phyloP scores from a whole-genome alignment of 1,139 yeast species.

The Pneumocystis oryctolagi region DNA sequence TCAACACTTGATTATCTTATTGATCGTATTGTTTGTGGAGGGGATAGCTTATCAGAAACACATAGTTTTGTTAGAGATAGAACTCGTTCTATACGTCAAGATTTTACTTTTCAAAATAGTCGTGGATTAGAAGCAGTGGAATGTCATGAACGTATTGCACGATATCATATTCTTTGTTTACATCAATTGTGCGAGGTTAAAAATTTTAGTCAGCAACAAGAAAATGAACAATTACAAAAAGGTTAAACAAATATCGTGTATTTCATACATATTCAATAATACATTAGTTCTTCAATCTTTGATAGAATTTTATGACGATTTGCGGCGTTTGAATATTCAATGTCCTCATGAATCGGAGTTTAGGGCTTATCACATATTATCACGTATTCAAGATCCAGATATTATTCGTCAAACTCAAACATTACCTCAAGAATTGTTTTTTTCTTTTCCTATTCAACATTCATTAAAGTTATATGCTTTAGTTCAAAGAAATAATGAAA shows the following conservation, averaged over 20 bases:
- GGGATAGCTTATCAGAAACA: conserved; percentile 45
- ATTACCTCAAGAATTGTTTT: conserved; percentile 44
- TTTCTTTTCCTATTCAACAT: conserved; percentile 45
- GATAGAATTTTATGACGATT: conserved; percentile 73
- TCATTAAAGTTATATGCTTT: conserved; percentile 58
- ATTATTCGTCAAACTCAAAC: conserved; percentile 61
- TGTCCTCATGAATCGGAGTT: conserved; percentile 88
- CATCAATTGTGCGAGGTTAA: conserved; percentile 72
- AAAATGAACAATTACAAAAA: conserved; percentile 90
- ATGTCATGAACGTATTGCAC: conserved; percentile 80
- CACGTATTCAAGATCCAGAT: conserved; percentile 75
- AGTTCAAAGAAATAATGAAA: conserved; percentile 43
- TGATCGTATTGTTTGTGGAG: conserved; percentile 9
- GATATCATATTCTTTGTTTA: conserved; percentile 68
- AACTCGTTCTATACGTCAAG: conserved; percentile 94
- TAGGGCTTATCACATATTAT: conserved; percentile 68
- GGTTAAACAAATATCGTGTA: conserved; percentile 9
- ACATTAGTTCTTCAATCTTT: conserved; percentile 59
- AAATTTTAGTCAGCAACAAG: conserved; percentile 80
- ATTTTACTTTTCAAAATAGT: conserved; percentile 87
- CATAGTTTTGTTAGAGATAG: conserved; percentile 97
- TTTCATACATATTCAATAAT: conserved; percentile 1
- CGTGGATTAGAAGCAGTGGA: conserved; percentile 88
- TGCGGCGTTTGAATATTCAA: conserved; percentile 49
- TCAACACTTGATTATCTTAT: conserved; percentile 13